Evolutionary conservation across 331 rosid species (phyloP), one percentile per base, ranked within the genome.

Genomic region (Quercus lobata): DNA sequence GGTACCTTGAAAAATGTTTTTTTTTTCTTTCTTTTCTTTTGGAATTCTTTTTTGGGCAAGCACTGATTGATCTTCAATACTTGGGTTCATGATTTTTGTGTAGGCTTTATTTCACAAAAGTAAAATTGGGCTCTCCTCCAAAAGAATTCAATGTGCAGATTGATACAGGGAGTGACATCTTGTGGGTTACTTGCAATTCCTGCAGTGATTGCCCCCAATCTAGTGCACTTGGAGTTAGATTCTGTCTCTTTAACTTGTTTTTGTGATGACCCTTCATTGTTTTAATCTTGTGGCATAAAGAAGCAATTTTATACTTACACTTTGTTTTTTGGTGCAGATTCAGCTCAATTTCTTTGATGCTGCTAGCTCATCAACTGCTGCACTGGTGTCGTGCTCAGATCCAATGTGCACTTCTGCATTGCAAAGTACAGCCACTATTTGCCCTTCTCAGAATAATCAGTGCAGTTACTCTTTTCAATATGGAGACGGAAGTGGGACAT

Each of bases 401-500:
- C 92, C 98, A 3, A 78, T 88, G n/a, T 96, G 99, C 86, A 72
- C 88, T 83, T 87, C 92, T 63, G 89, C 91, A 4, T 82, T 83
- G 73, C 96, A 68, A 76, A 85, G 86, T 25, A 81, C 91, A 0
- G 83, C 94, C 22, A 86, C 93, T 74, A 88, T 62, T 74, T 96
- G 99, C 74, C 77, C 90, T 55, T 5, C 92, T 68, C 91, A 90
- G 86, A 85, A 80, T 86, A 91, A 90, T 65, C 99, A 90, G 73
- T 96, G 99, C 80, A 83, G 90, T 77, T 96, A 96, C 85, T 72
- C 88, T 29, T 96, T 93, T 80, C 92, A 88, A 81, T 96, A 89
- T 79, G 98, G 96, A 56, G 99, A 96, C 86, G 96, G 97, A 87
- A 96, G 99, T 75, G 99, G 97, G 69, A 96, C 99, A 2, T 87